Evolutionary conservation across 441 rosid genomes (phyloP).

Genomic region (Populus hybrid): DNA sequence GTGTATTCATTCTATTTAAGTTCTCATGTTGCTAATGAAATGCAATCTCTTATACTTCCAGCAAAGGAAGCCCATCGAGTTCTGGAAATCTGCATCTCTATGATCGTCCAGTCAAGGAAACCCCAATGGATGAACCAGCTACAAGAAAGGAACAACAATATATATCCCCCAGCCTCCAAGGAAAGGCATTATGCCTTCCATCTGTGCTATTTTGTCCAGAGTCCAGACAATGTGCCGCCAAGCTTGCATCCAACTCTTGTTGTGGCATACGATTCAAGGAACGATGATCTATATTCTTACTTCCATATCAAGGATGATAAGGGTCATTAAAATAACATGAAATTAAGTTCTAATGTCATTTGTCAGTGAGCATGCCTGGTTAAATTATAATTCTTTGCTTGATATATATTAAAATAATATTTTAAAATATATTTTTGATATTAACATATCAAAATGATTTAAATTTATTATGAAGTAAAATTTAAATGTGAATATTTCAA

Average conservation of each 20-base stretch:
- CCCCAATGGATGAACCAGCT: too few relatives aligned
- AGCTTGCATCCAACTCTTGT: not conserved
- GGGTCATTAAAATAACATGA: too few relatives aligned
- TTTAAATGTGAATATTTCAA: too few relatives aligned
- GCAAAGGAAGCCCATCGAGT: conserved; percentile 60
- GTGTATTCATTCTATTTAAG: not conserved
- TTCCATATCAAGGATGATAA: not conserved
- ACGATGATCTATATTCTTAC: not conserved
- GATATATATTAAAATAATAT: too few relatives aligned
- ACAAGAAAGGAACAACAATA: too few relatives aligned
- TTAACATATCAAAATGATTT: too few relatives aligned
- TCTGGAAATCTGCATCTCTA: conserved; percentile 51
- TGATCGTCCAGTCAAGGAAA: conserved; percentile 15
- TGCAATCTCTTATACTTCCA: conserved; percentile 17
- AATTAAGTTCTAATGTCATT: not conserved
- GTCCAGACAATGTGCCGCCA: not conserved
- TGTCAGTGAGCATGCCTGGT: not conserved
- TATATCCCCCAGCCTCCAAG: too few relatives aligned
- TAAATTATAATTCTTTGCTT: too few relatives aligned
- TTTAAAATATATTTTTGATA: too few relatives aligned
- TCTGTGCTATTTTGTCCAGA: not conserved
- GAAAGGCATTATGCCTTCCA: not conserved
- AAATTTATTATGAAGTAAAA: too few relatives aligned
- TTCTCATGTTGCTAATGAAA: conserved; percentile 5
- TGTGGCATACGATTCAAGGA: not conserved